phyloP scores from a whole-genome alignment of 1,284 basidiomycete genomes.

The Veloporphyrellus conicus region DNA sequence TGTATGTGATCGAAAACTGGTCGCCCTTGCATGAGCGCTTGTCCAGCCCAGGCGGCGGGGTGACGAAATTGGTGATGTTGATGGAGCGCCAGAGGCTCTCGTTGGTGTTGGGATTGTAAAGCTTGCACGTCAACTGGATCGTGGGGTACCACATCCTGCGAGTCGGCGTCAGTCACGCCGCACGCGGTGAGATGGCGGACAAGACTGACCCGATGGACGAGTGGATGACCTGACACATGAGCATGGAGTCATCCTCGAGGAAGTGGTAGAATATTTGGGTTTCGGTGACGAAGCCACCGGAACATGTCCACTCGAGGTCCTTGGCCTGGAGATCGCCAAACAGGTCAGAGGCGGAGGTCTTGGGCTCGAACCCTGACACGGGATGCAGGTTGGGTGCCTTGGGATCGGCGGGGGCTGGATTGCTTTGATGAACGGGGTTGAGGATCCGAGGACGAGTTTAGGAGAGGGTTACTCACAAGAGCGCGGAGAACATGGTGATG shows the following conservation, averaged over 20 bases:
- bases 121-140: conserved; percentile 93
- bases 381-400: conserved; percentile 76
- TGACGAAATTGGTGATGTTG: conserved; percentile 82
- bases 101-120: conserved; percentile 78
- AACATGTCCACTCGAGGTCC: conserved; percentile 82
- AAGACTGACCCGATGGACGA: conserved; percentile 83
- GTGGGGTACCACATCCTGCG: conserved; percentile 86
- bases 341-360: conserved; percentile 50
- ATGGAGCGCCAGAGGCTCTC: conserved; percentile 84
- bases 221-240: conserved; percentile 94
- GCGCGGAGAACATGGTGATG: conserved; percentile 75
- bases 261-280: conserved; percentile 89
- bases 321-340: conserved; percentile 67
- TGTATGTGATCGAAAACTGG: conserved; percentile 80
- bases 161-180: conserved; percentile 9
- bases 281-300: conserved; percentile 85
- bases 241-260: conserved; percentile 74
- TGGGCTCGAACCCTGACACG: conserved; percentile 48
- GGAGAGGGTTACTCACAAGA: conserved; percentile 56
- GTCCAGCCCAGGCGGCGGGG: conserved; percentile 70
- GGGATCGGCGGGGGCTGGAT: conserved; percentile 46
- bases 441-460: neutral
- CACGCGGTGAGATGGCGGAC: neutral
- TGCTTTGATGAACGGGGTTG: conserved; percentile 17
- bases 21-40: conserved; percentile 88